Base-by-base conservation (phyloP, 345 rosid genomes). In the Eucalyptus dawsonii region DNA sequence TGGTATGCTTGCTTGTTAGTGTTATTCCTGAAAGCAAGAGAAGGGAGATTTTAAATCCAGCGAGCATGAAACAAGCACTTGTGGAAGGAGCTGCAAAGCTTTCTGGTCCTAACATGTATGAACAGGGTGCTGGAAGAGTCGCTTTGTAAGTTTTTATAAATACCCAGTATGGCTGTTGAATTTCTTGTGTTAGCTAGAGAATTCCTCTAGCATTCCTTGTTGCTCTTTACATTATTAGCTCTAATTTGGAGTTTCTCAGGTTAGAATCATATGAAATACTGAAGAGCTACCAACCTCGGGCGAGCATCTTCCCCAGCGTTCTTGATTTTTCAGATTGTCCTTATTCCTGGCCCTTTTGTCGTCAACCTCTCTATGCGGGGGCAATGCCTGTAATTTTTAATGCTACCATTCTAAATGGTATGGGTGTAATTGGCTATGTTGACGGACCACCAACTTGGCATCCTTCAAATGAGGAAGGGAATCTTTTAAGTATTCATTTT, bases 81-180 rank as follows among this genome's bases (percentile, higher is more conserved):
- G 99, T 98, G 87, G 99, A 98, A 94, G 99, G 99, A 83, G 99
- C 99, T 90, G 96, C 99, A 88, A 98, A 96, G 94, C 99, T 98
- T 90, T 50, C 95, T 91, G 99, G 98, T 89, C 98, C 99, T 60
- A 98, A 96, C 89, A 96, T 98, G 96, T 98, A 93, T 92, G 99
- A 98, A 92, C 99, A 98, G 90, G 99, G 99, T 88, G 99, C 99
- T 34, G 99, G 99, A 90, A 95, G 99, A 94, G 98, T 98, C 87
- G 94, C 97, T 92, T 93, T 97, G 99, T 97, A 94, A 94, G 99
- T 93, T 92, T 69, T 12, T 44, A 37, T 76, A 76, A 9, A 72
- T 72, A 19, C 45, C 81, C 45, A 24, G 6, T 72, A 37, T 76
- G 27, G 47, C 90, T 87, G 86, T 44, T 9, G 42, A 88, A 50